A percentile compares a stretch with the other conserved stretches of the same genome.
These are phyloP conservation scores for Globisporangium cystogenes DNA, from an alignment of 352 stramenopile species.

Conservation along the genomic window DNA sequence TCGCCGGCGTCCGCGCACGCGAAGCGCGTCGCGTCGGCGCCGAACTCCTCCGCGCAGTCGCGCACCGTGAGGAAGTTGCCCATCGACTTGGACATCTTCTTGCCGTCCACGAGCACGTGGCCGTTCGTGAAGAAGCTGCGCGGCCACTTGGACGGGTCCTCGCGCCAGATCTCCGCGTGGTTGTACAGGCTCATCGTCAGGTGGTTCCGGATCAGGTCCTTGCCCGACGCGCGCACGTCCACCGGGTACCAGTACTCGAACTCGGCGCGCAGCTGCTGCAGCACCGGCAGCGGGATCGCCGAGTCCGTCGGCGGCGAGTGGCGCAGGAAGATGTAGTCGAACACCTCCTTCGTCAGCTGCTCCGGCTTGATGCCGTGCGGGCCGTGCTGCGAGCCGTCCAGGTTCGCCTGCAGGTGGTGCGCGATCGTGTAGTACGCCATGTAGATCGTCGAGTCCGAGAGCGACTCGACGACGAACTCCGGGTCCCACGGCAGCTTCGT, in stretches of 20 bases:
- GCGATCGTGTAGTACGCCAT: conserved; percentile 99
- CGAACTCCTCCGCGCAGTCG: conserved; percentile 95
- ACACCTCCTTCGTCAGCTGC: conserved; percentile 94
- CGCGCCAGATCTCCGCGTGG: conserved; percentile 98
- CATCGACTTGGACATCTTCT: conserved; percentile 99
- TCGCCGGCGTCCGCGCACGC: conserved; percentile 97
- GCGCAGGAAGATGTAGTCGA: conserved; percentile 98
- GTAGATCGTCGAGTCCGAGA: conserved; percentile 99
- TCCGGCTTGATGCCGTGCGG: conserved; percentile 82
- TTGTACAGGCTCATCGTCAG: conserved; percentile 99
- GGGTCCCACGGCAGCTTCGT: conserved; percentile 98
- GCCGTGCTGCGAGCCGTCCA: conserved; percentile 91
- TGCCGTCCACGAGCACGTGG: conserved; percentile 94
- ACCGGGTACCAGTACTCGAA: conserved; percentile 99
- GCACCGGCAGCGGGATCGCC: conserved; percentile 83
- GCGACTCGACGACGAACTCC: conserved; percentile 98
- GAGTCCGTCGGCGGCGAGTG: conserved; percentile 80
- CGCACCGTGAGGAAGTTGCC: conserved; percentile 99
- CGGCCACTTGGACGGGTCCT: conserved; percentile 97
- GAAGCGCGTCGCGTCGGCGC: conserved; percentile 96
- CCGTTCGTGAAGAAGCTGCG: conserved; percentile 99
- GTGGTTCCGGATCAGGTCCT: conserved; percentile 98
- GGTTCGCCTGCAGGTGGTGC: conserved; percentile 95
- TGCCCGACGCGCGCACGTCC: conserved; percentile 96
- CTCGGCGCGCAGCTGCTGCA: conserved; percentile 93